Evolutionary conservation across 2,329 filamentous ascomycete species (phyloP).

Genomic region (Colletotrichum tabaci): DNA sequence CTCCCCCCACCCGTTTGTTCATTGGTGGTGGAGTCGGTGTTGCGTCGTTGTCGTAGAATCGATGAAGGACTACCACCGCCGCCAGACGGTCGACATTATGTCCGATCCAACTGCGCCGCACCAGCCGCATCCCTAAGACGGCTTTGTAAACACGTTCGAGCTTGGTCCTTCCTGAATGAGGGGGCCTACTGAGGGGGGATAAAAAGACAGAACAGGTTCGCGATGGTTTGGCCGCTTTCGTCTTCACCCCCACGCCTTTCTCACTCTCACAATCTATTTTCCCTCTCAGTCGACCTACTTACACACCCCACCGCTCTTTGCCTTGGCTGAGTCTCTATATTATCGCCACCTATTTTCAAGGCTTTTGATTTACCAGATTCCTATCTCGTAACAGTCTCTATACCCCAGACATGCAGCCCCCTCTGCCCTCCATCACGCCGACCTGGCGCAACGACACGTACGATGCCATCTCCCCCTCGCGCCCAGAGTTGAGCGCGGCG

Average conservation of each 20-base stretch:
- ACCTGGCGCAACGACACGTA: slow-evolving; percentile 54
- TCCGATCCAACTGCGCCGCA: neutral
- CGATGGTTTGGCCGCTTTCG: slow-evolving; percentile 4
- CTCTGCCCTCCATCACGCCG: slow-evolving; percentile 43
- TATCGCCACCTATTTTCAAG: slow-evolving; percentile 4
- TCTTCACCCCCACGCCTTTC: neutral
- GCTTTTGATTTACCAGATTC: neutral
- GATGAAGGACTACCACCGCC: neutral
- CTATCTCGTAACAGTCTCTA: neutral
- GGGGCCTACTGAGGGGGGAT: neutral
- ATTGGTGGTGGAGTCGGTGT: neutral
- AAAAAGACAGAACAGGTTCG: slow-evolving; percentile 24
- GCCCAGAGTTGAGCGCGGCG: slow-evolving; percentile 56
- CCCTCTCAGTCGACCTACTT: neutral
- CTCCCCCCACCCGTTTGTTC: neutral
- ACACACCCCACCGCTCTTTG: no score
- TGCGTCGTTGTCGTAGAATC: neutral
- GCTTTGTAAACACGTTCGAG: neutral
- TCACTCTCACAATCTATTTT: neutral
- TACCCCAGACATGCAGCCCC: slow-evolving; percentile 32
- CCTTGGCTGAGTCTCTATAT: neutral
- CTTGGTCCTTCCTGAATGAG: neutral
- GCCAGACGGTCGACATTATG: neutral
- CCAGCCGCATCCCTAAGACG: neutral
- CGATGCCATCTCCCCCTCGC: slow-evolving; percentile 54